Percentiles rank a stretch among this genome's conserved stretches.
Evolutionary conservation across 1,284 basidiomycete genomes (phyloP).

Genomic region (Marasmius sp.): DNA sequence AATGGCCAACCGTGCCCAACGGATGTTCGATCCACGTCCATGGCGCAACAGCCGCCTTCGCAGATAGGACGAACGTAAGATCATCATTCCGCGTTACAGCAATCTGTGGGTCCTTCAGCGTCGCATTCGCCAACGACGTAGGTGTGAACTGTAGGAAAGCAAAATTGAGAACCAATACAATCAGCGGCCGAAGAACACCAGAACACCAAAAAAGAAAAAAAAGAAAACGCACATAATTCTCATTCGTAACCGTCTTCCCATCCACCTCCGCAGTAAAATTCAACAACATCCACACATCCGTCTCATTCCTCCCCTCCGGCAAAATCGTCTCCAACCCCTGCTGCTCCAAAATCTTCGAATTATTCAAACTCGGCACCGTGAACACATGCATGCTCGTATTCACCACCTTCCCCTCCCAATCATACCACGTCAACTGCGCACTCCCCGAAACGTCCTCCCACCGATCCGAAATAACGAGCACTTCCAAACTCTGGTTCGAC

Average conservation of each 20-base stretch:
- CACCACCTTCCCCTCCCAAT: constrained; percentile 49
- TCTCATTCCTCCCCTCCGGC: constrained; percentile 37
- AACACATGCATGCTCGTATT: constrained; percentile 39
- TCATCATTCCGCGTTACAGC: constrained; percentile 29
- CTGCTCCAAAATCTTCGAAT: constrained; percentile 41
- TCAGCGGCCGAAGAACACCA: not conserved
- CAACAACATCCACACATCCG: constrained; percentile 52
- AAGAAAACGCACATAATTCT: constrained; percentile 46
- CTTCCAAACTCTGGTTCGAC: constrained; percentile 46
- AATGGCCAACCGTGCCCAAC: constrained; percentile 50
- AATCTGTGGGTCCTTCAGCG: constrained; percentile 50
- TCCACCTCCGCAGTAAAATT: constrained; percentile 49
- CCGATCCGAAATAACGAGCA: constrained; percentile 51
- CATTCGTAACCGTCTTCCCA: constrained; percentile 43
- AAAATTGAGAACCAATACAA: not conserved
- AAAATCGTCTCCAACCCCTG: constrained; percentile 44
- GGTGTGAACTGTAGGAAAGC: constrained; percentile 48
- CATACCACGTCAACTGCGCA: constrained; percentile 58
- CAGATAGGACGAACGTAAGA: constrained; percentile 52
- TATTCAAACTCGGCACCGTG: constrained; percentile 48
- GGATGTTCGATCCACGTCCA: constrained; percentile 65
- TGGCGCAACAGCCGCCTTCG: constrained; percentile 50
- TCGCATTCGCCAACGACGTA: constrained; percentile 42
- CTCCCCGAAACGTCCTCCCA: constrained; percentile 48
- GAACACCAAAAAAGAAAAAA: not conserved